Evolutionary conservation across 2,329 filamentous ascomycete species (phyloP).

Genomic region (Oidium heveae): DNA sequence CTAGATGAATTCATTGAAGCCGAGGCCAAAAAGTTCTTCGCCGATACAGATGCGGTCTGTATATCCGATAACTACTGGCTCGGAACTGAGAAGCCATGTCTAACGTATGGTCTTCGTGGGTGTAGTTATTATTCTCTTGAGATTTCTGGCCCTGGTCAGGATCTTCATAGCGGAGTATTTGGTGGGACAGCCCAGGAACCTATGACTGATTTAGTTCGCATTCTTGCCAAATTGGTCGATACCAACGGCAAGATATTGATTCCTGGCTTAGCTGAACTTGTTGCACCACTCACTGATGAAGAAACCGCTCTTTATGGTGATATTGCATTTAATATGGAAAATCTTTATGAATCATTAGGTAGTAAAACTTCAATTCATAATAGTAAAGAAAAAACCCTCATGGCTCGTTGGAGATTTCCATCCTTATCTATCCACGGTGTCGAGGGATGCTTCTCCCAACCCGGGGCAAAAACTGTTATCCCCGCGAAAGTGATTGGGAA

Average conservation of each 20-base stretch:
- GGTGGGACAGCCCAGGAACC: constrained; percentile 91
- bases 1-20: constrained; percentile 81
- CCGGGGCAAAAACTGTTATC: constrained; percentile 94
- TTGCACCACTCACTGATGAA: constrained; percentile 65
- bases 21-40: constrained; percentile 86
- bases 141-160: constrained; percentile 71
- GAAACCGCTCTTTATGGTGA: constrained; percentile 70
- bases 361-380: constrained; percentile 67
- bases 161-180: constrained; percentile 92
- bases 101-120: constrained; percentile 89
- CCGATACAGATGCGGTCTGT: constrained; percentile 84
- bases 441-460: constrained; percentile 80
- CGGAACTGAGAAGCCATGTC: constrained; percentile 89
- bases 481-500: constrained; percentile 95
- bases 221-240: constrained; percentile 69
- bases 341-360: constrained; percentile 74
- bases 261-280: constrained; percentile 79
- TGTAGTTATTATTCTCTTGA: constrained; percentile 96
- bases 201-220: constrained; percentile 79
- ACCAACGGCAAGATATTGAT: constrained; percentile 81
- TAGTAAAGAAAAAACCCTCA: constrained; percentile 77
- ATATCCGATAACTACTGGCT: constrained; percentile 99
- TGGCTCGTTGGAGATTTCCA: constrained; percentile 88
- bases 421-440: constrained; percentile 85
- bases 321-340: constrained; percentile 92